Evolutionary conservation across 2,329 filamentous ascomycete genomes (phyloP), one percentile per base, ranked within the genome.

Genomic region (Arthrobotrys pseudoclavata): DNA sequence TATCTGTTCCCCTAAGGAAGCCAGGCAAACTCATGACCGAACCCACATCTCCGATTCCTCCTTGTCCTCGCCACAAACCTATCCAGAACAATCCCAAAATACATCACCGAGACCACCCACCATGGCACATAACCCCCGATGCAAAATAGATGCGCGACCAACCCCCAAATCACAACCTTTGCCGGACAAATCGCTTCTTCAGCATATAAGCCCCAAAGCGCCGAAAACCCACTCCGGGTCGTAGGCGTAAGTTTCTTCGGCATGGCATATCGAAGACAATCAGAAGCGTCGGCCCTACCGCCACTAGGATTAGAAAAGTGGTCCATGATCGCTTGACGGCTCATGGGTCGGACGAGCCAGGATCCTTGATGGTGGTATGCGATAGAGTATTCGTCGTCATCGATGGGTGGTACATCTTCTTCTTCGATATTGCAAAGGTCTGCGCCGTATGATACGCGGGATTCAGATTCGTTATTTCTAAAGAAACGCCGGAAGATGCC

Each of bases 261-360:
- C 34, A 62, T 62, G 7, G 57, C 57, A 6, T 45, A 29, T 29
- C 37, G 20, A 0, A 62, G 15, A n/a, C 57, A 62, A n/a, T 47
- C 52, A 13, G 50, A 53, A n/a, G 24, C 12, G 1, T 20, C 15
- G 6, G 31, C 9, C 10, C 4, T 50, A 2, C 18, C 20, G 6
- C 20, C 57, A 4, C n/a, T 34, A 0, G 57, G 57, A 12, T 26
- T 42, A 2, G 22, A 18, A 13, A 42, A 62, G n/a, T 62, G 57
- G 24, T 62, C 57, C 57, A 62, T 62, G 6, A 62, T 62, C 3
- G 37, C 34, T 7, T 7, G 37, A 2, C 40, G 34, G n/a, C 37
- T 7, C n/a, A 62, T 42, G 1, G 57, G 57, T 12, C 57, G 57
- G 5, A 31, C 47, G 3, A 62, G 18, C 22, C 18, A 34, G 4